Evolutionary conservation across 75 land plant species (phyloP).

Genomic region (Pinus tabuliformis): DNA sequence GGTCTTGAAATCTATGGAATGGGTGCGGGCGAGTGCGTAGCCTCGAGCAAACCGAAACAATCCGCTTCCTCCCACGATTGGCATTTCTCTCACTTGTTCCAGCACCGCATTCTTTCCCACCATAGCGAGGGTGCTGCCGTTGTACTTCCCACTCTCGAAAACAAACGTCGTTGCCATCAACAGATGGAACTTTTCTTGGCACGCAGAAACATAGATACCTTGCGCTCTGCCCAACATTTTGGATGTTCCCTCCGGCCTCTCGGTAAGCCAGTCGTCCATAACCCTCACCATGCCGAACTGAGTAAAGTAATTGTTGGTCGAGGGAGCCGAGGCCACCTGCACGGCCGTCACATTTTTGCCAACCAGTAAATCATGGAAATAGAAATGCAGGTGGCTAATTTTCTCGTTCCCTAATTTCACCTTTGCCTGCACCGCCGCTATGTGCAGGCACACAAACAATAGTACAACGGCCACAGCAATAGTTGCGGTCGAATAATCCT

Average conservation of each 20-base stretch:
- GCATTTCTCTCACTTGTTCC: constrained; percentile 27
- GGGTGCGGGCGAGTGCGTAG: constrained; percentile 29
- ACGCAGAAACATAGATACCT: constrained; percentile 16
- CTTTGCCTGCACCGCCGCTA: neutral
- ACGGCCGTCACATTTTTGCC: constrained; percentile 12
- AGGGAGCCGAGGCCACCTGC: neutral
- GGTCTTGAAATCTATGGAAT: neutral
- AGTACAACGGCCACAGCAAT: too few relatives aligned
- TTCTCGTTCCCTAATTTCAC: neutral
- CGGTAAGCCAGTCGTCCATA: constrained; percentile 35
- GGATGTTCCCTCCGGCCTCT: constrained; percentile 24
- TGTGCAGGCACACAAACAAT: too few relatives aligned
- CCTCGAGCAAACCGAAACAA: constrained; percentile 33
- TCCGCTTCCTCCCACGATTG: constrained; percentile 43
- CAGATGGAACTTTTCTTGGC: constrained; percentile 9
- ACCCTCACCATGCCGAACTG: constrained; percentile 18
- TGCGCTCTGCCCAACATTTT: constrained; percentile 29
- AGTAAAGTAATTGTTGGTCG: neutral
- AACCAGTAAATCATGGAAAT: constrained; percentile 15
- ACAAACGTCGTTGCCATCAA: constrained; percentile 15
- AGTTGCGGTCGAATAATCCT: too few relatives aligned
- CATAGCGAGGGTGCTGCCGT: constrained; percentile 23
- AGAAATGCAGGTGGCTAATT: constrained; percentile 22
- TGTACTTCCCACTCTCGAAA: constrained; percentile 14
- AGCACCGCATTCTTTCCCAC: constrained; percentile 16